Base-by-base conservation (phyloP, 169 alveolate species). In the Cryptosporidium xiaoi region DNA sequence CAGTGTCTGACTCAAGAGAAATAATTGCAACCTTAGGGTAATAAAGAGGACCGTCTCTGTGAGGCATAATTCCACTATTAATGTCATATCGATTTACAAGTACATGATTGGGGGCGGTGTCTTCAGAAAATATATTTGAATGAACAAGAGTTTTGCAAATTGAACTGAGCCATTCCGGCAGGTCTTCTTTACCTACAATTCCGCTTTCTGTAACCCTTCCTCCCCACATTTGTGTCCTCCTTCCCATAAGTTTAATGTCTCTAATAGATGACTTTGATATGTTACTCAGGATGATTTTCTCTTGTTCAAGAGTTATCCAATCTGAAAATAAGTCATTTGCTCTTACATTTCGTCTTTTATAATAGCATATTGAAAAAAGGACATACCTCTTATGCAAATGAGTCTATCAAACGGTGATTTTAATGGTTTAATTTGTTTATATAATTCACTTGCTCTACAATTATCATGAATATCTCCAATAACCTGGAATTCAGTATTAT, bases 11-110 rank as follows among this genome's bases (percentile, higher is more conserved):
- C 31, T 82, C 90, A 2, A 91, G 65, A 64, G 84, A 69, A n/a
- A 91, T 65, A 3, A 84, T 82, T 33, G 84, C 84, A 31, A 90
- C 93, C 16, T 40, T 87, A 46, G 94, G 94, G 53, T 58, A 82
- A 66, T 91, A 90, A 20, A 91, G 87, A 2, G 93, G 94, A 3
- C 94, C 94, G 62, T 91, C 93, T 46, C 82, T 91, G 33, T 91
- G 94, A n/a, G 94, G 92, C 71, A 91, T 65, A 3, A 91, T 91
- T 3, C 93, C 94, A 62, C 67, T 91, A 20, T 90, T 87, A 31
- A 90, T 90, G 31, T 83, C 89, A 51, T 91, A 91, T 33, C 58
- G 82, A 64, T 91, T 91, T 3, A 91, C 31, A 10, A 91, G 46
- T 8, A 91, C 84, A 53, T 91, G 93, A 83, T 91, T 91, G 1